These are phyloP conservation scores for Phycomyces blakesleeanus DNA, from an alignment of 192 early-diverging fungal species.

Conservation along the genomic window DNA sequence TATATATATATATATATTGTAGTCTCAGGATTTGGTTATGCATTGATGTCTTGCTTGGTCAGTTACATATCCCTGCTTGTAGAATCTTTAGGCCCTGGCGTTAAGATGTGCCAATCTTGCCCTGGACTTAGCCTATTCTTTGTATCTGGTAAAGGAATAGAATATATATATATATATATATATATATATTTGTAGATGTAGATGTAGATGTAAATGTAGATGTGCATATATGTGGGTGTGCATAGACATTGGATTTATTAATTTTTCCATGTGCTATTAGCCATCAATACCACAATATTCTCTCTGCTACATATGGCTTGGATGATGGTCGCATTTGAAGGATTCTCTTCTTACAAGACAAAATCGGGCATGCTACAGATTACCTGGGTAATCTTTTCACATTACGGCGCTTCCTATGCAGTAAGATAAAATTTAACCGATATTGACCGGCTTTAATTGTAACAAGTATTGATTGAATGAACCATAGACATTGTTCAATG, in stretches of 20 bases:
- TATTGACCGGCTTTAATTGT: not conserved
- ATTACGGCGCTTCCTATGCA: conserved; percentile 66
- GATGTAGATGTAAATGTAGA: too few relatives aligned
- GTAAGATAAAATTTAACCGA: conserved; percentile 30
- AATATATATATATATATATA: too few relatives aligned
- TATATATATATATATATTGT: too few relatives aligned
- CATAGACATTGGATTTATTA: too few relatives aligned
- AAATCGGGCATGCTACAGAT: conserved; percentile 37
- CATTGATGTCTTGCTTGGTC: conserved; percentile 66
- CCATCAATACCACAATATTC: conserved; percentile 65
- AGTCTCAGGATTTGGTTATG: conserved; percentile 71
- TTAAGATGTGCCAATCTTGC: conserved; percentile 65
- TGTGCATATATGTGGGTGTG: too few relatives aligned
- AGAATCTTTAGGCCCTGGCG: conserved; percentile 67
- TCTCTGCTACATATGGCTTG: conserved; percentile 68
- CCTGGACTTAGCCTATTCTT: conserved; percentile 58
- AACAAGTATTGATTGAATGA: too few relatives aligned
- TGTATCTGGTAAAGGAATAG: conserved; percentile 60
- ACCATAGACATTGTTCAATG: conserved; percentile 45
- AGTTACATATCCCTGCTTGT: conserved; percentile 63
- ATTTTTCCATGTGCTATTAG: conserved; percentile 34
- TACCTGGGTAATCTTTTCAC: conserved; percentile 51
- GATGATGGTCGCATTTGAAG: conserved; percentile 76
- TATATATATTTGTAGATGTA: too few relatives aligned
- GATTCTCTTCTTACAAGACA: conserved; percentile 37